Conservation (phyloP, 306 rosid species). For the Trichosanthes cucumerina region DNA sequence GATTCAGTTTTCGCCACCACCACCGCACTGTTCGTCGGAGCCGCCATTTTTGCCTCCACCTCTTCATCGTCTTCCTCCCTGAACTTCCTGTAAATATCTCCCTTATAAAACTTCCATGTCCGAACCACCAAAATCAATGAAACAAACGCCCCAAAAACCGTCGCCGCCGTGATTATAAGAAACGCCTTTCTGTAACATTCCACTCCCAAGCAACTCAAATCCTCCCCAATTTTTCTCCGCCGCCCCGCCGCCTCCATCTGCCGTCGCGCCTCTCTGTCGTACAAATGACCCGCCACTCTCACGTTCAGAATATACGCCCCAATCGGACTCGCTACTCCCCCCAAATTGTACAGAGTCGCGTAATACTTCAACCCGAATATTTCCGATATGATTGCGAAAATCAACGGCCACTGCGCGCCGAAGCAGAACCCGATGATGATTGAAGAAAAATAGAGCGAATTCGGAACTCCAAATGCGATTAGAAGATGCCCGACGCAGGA, state of each 20-base stretch:
- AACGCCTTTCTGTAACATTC: conserved; percentile 39
- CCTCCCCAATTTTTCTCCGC: conserved; percentile 25
- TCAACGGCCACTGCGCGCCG: conserved; percentile 57
- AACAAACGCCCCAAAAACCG: conserved; percentile 32
- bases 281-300: conserved; percentile 41
- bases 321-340: conserved; percentile 41
- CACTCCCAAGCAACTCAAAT: conserved; percentile 37
- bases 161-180: conserved; percentile 35
- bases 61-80: conserved; percentile 20
- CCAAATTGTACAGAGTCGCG: conserved; percentile 44
- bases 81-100: conserved; percentile 48
- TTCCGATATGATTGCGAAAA: conserved; percentile 61
- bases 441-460: conserved; percentile 45
- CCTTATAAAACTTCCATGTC: conserved; percentile 40
- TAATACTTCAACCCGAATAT: conserved; percentile 62
- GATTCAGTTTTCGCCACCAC: conserved; percentile 1
- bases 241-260: conserved; percentile 31
- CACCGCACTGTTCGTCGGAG: neutral
- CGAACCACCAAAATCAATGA: conserved; percentile 44
- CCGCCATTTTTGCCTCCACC: conserved; percentile 5
- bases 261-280: conserved; percentile 48
- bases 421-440: conserved; percentile 53
- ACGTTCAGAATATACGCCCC: conserved; percentile 52
- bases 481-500: conserved; percentile 53
- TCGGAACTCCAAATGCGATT: conserved; percentile 43